phyloP scores from a whole-genome alignment of 148 eudicot genomes.

The Vaccinium darrowii region DNA sequence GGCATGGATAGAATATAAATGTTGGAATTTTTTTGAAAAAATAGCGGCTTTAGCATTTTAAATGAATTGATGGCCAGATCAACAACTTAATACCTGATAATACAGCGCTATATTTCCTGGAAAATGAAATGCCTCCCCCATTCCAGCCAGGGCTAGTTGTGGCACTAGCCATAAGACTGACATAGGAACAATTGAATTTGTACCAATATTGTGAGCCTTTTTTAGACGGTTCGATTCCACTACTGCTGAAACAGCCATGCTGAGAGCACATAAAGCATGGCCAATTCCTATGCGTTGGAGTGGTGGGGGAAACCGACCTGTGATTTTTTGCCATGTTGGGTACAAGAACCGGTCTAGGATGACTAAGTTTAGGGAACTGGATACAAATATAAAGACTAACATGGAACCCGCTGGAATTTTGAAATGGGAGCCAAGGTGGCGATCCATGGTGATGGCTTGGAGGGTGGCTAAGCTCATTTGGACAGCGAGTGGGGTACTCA shows the following conservation, averaged over 20 bases:
- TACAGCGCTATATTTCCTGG: slow-evolving; percentile 32
- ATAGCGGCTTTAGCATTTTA: background rate
- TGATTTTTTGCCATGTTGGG: slow-evolving; percentile 23
- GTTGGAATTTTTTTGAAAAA: no score
- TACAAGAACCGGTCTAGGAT: slow-evolving; percentile 17
- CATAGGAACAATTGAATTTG: slow-evolving; percentile 18
- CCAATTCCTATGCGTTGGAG: slow-evolving; percentile 34
- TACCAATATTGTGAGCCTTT: background rate
- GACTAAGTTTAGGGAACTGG: slow-evolving; percentile 12
- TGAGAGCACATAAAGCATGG: slow-evolving; percentile 18
- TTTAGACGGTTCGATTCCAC: slow-evolving; percentile 27
- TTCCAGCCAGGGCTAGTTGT: slow-evolving; percentile 38
- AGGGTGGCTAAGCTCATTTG: slow-evolving; percentile 42
- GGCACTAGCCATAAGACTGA: slow-evolving; percentile 38
- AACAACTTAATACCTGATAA: slow-evolving; percentile 16
- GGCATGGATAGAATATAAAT: background rate
- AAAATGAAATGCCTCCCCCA: slow-evolving; percentile 53
- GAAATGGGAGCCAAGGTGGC: slow-evolving; percentile 25
- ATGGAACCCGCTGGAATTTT: slow-evolving; percentile 32
- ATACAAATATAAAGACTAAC: slow-evolving; percentile 17
- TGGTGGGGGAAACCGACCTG: background rate
- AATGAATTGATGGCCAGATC: background rate
- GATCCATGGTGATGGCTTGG: slow-evolving; percentile 44
- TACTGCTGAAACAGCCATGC: slow-evolving; percentile 33
- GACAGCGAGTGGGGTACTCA: slow-evolving; percentile 46